Evolutionary conservation across 306 rosid species (phyloP).

Genomic region (Comarum palustre): DNA sequence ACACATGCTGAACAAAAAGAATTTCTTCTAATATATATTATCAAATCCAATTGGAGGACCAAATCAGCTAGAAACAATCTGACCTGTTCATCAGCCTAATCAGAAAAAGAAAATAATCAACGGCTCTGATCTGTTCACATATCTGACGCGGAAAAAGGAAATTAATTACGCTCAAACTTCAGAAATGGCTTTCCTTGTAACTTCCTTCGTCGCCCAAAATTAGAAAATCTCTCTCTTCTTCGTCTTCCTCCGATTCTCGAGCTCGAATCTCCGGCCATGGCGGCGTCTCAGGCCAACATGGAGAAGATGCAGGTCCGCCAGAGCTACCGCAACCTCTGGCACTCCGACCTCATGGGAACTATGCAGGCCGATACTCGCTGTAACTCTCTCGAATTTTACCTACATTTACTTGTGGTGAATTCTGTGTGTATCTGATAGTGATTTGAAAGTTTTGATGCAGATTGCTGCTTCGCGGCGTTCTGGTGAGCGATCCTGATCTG

Average conservation of each 20-base stretch:
- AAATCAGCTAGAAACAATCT: too few species aligned
- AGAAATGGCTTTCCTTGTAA: too few species aligned
- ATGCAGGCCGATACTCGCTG: slow-evolving; percentile 67
- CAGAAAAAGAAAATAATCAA: background rate
- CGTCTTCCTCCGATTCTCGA: background rate
- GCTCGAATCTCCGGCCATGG: slow-evolving; percentile 35
- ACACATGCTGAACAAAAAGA: too few species aligned
- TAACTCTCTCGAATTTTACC: slow-evolving; percentile 22
- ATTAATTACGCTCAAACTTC: too few species aligned
- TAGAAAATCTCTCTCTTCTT: too few species aligned
- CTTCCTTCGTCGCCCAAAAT: too few species aligned
- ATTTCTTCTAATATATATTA: too few species aligned
- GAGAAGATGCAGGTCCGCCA: slow-evolving; percentile 86
- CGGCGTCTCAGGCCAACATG: slow-evolving; percentile 53
- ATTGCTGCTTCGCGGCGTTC: slow-evolving; percentile 66
- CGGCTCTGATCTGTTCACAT: background rate
- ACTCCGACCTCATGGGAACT: slow-evolving; percentile 58
- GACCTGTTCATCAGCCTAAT: background rate
- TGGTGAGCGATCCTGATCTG: slow-evolving; percentile 50
- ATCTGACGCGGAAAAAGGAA: background rate
- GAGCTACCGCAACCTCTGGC: slow-evolving; percentile 81
- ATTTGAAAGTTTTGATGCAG: slow-evolving; percentile 38
- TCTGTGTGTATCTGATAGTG: slow-evolving; percentile 16
- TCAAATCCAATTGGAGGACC: too few species aligned
- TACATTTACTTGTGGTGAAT: background rate